Evolutionary conservation across 75 land plant species (phyloP).

Genomic region (Pinus tabuliformis): DNA sequence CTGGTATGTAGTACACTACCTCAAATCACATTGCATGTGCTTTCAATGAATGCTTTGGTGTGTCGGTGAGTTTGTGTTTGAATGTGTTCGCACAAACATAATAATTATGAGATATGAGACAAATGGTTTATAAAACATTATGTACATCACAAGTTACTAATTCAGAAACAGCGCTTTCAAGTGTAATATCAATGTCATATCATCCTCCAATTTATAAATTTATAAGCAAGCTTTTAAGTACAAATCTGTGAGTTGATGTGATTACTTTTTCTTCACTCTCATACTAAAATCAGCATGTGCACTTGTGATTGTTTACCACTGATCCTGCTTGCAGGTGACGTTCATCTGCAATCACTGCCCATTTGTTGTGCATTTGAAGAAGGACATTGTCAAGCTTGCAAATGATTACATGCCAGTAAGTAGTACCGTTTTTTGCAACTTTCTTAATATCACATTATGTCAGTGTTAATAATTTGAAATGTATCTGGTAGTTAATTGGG

Average conservation of each 20-base stretch:
- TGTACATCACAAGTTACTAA: background rate
- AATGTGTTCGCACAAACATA: background rate
- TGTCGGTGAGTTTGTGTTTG: background rate
- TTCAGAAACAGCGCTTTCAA: no score
- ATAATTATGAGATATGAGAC: no score
- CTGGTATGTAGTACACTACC: conserved; percentile 31
- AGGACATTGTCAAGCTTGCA: conserved; percentile 74
- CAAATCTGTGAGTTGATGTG: no score
- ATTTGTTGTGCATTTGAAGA: conserved; percentile 81
- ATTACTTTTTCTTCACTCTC: no score
- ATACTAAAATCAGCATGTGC: no score
- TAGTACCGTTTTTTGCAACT: background rate
- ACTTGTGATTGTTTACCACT: no score
- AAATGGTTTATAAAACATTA: background rate
- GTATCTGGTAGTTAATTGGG: no score
- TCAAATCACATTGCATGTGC: background rate
- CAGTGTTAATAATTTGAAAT: no score
- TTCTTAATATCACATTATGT: no score
- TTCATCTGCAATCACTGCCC: conserved; percentile 98
- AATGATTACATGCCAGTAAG: conserved; percentile 71
- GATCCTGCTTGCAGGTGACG: conserved; percentile 60
- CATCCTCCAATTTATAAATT: no score
- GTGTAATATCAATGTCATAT: no score
- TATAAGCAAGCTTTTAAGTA: no score
- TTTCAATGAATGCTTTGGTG: background rate